Base-by-base conservation (phyloP, 257 asterid species). In the Mitragyna speciosa region DNA sequence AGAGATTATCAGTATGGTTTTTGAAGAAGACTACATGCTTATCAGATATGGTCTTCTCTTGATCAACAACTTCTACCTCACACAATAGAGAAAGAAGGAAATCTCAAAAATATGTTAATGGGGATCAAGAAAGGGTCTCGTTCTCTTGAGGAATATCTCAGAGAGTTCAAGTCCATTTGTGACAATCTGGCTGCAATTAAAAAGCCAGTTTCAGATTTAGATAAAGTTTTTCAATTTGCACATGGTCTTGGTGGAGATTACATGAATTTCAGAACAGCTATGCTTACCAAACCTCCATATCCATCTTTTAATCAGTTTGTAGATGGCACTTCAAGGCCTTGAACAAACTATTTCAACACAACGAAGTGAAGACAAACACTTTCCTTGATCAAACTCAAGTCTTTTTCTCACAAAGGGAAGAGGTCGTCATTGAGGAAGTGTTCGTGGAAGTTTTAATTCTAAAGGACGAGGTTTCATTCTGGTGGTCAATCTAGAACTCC, bases 271-370 rank as follows among this genome's bases (percentile, higher is more conserved):
- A n/a, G 43, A 1, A 48, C 22, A 2, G 63, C 76, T 0, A 51
- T 74, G 71, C 14, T 73, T 0, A 54, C 54, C 76, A 7, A 73
- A 28, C 61, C 72, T 10, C 72, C 80, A 2, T 75, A 75, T 68
- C 79, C 76, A n/a, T 2, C 80, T 0, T 80, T 61, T 15, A 75
- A 33, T n/a, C 84, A 67, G 26, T 75, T 67, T 68, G 26, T 66
- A 0, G n/a, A 6, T 75, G 22, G 78, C 79, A 4, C 41, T 77
- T 0, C 75, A 76, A 51, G 48, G 39, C 8, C 39, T 76, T 58
- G 84, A 81, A 19, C 33, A 76, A n/a, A 17, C 45, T 56, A 15
- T 56, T n/a, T n/a, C n/a, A n/a, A n/a, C n/a, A n/a, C n/a, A n/a
- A n/a, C n/a, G n/a, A n/a, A n/a, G n/a, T n/a, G n/a, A n/a, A n/a